These are phyloP conservation scores for Termitomyces sp. DNA, from an alignment of 1,284 basidiomycete species.

Conservation along the genomic window DNA sequence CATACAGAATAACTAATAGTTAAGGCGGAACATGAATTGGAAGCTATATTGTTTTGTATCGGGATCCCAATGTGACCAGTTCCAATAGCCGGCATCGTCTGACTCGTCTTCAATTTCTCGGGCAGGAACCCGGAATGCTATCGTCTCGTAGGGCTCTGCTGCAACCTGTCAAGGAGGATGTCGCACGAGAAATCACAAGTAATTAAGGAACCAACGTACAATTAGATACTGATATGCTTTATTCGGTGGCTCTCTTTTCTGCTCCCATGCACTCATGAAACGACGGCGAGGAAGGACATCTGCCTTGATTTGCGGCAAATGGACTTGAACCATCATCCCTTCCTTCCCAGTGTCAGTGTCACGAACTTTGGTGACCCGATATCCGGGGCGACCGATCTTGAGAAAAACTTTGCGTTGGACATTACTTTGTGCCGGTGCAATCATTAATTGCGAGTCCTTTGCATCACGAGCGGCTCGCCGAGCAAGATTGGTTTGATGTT, in stretches of 20 bases:
- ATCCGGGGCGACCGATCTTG: conserved; percentile 96
- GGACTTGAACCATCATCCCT: conserved; percentile 96
- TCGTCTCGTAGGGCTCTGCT: conserved; percentile 98
- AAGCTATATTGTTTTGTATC: conserved; percentile 96
- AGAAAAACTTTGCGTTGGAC: conserved; percentile 92
- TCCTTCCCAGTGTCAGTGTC: conserved; percentile 76
- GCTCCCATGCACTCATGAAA: conserved; percentile 99
- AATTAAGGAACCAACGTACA: conserved; percentile 44
- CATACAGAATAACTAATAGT: conserved; percentile 36
- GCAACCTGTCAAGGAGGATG: conserved; percentile 63
- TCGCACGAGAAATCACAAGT: conserved; percentile 3
- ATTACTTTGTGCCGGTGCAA: conserved; percentile 69
- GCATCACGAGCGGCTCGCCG: conserved; percentile 93
- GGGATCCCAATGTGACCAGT: conserved; percentile 96
- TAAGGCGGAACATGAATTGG: conserved; percentile 86
- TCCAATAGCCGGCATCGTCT: conserved; percentile 86
- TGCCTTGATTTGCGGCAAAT: conserved; percentile 90
- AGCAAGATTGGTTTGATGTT: conserved; percentile 98
- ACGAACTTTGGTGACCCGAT: conserved; percentile 86
- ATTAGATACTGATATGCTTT: conserved; percentile 97
- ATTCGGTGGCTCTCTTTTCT: conserved; percentile 92
- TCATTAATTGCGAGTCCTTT: conserved; percentile 86
- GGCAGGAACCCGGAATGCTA: conserved; percentile 97
- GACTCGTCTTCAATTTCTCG: conserved; percentile 94
- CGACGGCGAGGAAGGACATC: conserved; percentile 83